Evolutionary conservation across 2,329 filamentous ascomycete genomes (phyloP), one percentile per base, ranked within the genome.

Genomic region (Arthroderma sp.): DNA sequence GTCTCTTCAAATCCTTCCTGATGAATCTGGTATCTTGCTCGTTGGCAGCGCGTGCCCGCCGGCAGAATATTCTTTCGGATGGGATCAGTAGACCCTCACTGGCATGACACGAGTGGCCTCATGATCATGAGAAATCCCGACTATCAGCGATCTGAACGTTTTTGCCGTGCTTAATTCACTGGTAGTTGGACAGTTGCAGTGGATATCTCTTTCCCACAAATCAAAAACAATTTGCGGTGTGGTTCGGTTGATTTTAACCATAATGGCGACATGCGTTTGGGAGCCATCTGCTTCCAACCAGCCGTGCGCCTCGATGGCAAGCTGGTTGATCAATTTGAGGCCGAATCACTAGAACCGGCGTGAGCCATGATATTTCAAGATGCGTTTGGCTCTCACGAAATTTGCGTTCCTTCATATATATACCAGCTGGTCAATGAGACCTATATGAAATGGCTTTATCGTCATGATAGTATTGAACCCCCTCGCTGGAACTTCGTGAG

Each of bases 261-360:
- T 48, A 29, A 48, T 32, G 9, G 37, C 46, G 27, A 48, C 27
- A 6, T 42, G 27, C 22, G 36, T 34, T 2, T 15, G 9, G 34
- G 46, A 48, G 11, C 10, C n/a, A 10, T 38, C 46, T 4, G 46
- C 38, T 36, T 48, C 46, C 0, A 48, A 39, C 46, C 46, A 48
- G 29, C 33, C 32, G 22, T 48, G 43, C 9, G 46, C 46, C 22
- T 48, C 46, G 27, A 48, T 36, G 15, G 43, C 46, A 6, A 48
- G 32, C 34, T 45, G 42, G 8, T n/a, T n/a, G 22, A 36, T 30
- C 3, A 4, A 6, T 28, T 48, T 43, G 6, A 43, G 38, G n/a
- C 7, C 46, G 39, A 2, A 43, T 36, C 29, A 45, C 43, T 4
- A 48, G 15, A 10, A 43, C 30, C 6, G 45, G 9, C 9, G 38